phyloP scores from a whole-genome alignment of 2,329 filamentous ascomycete species.

The Nakataea oryzae region DNA sequence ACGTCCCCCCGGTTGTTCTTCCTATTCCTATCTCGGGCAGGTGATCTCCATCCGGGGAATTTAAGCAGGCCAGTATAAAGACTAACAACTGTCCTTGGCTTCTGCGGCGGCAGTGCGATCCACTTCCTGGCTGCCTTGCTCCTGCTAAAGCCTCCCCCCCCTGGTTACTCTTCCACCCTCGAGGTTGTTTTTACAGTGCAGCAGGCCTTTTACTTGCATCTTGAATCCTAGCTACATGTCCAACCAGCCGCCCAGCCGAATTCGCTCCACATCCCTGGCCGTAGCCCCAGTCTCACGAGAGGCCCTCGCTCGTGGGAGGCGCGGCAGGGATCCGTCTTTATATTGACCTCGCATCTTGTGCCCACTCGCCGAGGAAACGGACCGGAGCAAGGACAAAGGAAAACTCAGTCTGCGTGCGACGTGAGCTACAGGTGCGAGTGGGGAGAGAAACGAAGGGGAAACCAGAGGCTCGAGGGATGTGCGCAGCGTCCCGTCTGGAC shows the following conservation, averaged over 20 bases:
- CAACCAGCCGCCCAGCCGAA: neutral
- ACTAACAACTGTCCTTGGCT: neutral
- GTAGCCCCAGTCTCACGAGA: neutral
- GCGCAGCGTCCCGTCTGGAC: neutral
- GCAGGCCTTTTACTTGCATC: too few relatives aligned
- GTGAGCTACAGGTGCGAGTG: neutral
- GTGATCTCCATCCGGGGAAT: neutral
- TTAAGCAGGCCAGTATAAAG: neutral
- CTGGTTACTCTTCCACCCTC: too few relatives aligned
- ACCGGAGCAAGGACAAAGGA: neutral
- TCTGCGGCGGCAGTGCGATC: too few relatives aligned
- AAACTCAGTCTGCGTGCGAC: neutral
- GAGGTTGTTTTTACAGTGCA: too few relatives aligned
- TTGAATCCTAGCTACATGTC: neutral
- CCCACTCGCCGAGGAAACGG: neutral
- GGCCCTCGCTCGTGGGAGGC: neutral
- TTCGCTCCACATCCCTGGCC: neutral
- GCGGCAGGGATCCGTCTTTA: conserved; percentile 3
- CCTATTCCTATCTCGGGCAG: neutral
- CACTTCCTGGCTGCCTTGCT: neutral
- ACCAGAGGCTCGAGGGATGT: neutral
- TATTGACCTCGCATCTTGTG: conserved; percentile 1
- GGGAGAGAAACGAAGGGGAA: neutral
- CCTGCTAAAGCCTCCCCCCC: too few relatives aligned
- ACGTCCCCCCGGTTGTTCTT: neutral